Conservation (phyloP, 306 rosid genomes). For the Potentilla sterilis region DNA sequence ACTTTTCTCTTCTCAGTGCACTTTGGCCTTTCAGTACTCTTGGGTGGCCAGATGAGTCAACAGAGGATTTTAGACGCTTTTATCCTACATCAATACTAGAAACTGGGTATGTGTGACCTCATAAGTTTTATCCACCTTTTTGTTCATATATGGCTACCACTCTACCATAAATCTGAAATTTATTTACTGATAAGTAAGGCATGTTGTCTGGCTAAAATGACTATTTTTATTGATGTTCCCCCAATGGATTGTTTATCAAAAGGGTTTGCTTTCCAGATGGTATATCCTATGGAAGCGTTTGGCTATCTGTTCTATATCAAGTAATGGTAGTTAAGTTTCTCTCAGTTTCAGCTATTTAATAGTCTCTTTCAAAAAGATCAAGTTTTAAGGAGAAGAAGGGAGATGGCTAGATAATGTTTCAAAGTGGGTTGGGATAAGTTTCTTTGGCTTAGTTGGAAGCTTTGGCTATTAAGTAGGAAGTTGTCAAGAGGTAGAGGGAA, state of each 20-base stretch:
- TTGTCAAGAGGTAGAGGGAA: background rate
- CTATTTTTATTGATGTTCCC: background rate
- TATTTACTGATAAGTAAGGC: background rate
- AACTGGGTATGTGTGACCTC: constrained; percentile 70
- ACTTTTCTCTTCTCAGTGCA: constrained; percentile 52
- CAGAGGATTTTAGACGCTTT: constrained; percentile 77
- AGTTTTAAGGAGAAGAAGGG: background rate
- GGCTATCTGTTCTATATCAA: background rate
- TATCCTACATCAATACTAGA: constrained; percentile 98
- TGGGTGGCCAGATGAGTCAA: constrained; percentile 86
- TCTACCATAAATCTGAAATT: background rate
- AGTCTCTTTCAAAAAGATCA: background rate
- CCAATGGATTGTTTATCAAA: background rate
- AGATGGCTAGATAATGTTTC: background rate
- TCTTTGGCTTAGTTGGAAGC: no score
- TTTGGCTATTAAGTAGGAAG: background rate
- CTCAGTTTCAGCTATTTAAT: background rate
- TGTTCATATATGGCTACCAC: background rate
- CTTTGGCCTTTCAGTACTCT: constrained; percentile 98
- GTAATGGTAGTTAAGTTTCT: background rate
- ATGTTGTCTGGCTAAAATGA: background rate
- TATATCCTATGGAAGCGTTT: background rate
- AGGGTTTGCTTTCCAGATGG: background rate
- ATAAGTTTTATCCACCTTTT: constrained; percentile 16
- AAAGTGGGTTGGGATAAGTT: no score